Conservation (phyloP, 2,329 filamentous ascomycete genomes). For the Trichophyton verrucosum region DNA sequence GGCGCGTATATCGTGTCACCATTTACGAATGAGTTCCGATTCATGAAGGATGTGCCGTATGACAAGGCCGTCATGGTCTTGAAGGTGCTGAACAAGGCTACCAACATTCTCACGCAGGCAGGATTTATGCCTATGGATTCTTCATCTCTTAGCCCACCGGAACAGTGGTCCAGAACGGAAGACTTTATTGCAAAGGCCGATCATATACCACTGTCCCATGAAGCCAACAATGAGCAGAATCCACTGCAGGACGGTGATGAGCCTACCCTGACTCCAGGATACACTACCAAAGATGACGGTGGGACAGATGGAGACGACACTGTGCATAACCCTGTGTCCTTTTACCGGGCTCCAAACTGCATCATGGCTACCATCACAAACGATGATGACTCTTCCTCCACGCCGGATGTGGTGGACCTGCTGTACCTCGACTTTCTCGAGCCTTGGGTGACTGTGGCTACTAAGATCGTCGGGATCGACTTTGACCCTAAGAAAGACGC, state of each 20-base stretch:
- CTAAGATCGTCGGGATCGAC: conserved; percentile 48
- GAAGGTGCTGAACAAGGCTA: conserved; percentile 45
- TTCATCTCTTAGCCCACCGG: conserved; percentile 32
- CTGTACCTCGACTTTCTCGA: conserved; percentile 88
- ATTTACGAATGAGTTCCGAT: conserved; percentile 67
- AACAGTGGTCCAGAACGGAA: conserved; percentile 27
- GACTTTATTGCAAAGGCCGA: conserved; percentile 15
- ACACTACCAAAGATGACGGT: conserved; percentile 78
- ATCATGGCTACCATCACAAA: conserved; percentile 54
- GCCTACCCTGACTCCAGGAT: conserved; percentile 51
- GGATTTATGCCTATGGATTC: conserved; percentile 14
- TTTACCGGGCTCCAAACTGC: conserved; percentile 71
- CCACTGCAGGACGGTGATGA: conserved; percentile 5
- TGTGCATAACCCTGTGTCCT: conserved; percentile 59
- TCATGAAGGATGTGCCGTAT: conserved; percentile 71
- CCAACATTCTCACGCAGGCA: conserved; percentile 33
- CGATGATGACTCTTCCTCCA: neutral
- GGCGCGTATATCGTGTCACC: conserved; percentile 77
- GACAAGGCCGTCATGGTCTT: conserved; percentile 57
- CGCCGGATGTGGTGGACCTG: conserved; percentile 64
- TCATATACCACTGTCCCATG: neutral
- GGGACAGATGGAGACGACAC: conserved; percentile 84
- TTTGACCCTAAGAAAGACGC: conserved; percentile 39
- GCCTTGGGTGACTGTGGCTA: conserved; percentile 63
- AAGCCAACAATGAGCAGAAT: conserved; percentile 3